A percentile compares a stretch with the other conserved stretches of the same genome.
These are phyloP conservation scores for Alternaria dauci DNA, from an alignment of 2,329 filamentous ascomycete genomes.

Conservation along the genomic window DNA sequence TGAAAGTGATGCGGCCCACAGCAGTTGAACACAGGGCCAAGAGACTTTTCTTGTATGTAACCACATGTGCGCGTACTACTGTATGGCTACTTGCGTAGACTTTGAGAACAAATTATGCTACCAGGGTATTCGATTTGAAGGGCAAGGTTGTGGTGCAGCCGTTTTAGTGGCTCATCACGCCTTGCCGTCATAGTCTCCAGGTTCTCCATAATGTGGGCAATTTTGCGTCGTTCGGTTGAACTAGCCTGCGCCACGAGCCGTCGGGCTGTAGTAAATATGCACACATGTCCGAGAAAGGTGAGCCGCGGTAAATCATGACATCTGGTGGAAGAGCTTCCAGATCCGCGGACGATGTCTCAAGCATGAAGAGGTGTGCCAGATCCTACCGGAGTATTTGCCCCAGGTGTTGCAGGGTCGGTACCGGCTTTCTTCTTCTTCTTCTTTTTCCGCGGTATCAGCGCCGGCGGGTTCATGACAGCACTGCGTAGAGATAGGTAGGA, in stretches of 20 bases:
- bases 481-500: constrained; percentile 50
- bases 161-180: constrained; percentile 1
- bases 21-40: neutral
- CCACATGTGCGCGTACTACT: neutral
- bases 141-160: neutral
- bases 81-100: neutral
- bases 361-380: constrained; percentile 46
- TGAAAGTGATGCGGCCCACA: neutral
- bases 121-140: neutral
- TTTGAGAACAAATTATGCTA: neutral
- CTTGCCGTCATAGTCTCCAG: constrained; percentile 6
- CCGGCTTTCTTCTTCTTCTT: constrained; percentile 51
- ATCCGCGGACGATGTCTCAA: constrained; percentile 22
- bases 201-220: constrained; percentile 3
- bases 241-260: constrained; percentile 9
- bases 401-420: constrained; percentile 47
- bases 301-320: constrained; percentile 3
- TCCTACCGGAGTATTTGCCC: constrained; percentile 43
- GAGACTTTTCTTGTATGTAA: neutral
- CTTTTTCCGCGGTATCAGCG: constrained; percentile 50
- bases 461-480: constrained; percentile 44
- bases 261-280: constrained; percentile 14
- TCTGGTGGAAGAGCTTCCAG: neutral
- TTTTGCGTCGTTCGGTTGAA: constrained; percentile 7
- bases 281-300: constrained; percentile 6